Evolutionary conservation across 768 basidiomycete species (phyloP).

Genomic region (Suillus variegatus): DNA sequence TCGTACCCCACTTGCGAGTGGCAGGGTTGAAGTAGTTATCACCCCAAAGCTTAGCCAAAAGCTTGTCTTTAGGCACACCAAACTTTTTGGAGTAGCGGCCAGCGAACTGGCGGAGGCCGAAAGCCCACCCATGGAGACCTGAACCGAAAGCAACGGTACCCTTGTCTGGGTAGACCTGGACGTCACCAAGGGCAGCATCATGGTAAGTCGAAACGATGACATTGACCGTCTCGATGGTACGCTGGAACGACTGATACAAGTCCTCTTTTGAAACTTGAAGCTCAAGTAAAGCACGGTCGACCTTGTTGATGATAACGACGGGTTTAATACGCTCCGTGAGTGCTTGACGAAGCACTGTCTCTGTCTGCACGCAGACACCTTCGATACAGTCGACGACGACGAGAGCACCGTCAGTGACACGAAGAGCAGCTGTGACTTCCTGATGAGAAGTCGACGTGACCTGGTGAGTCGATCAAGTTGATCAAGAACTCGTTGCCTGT

Average conservation of each 20-base stretch:
- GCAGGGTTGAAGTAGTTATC: slow-evolving; percentile 99
- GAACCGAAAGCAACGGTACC: slow-evolving; percentile 99
- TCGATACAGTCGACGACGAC: slow-evolving; percentile 99
- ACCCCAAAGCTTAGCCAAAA: slow-evolving; percentile 98
- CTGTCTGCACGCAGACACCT: slow-evolving; percentile 99
- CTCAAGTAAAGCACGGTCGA: slow-evolving; percentile 98
- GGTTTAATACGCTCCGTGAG: slow-evolving; percentile 99
- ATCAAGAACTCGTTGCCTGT: slow-evolving; percentile 95
- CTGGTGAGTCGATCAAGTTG: slow-evolving; percentile 99
- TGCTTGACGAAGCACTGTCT: slow-evolving; percentile 97
- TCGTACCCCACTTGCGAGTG: slow-evolving; percentile 95
- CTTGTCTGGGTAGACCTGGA: slow-evolving; percentile 98
- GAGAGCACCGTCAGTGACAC: slow-evolving; percentile 99
- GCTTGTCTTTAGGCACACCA: slow-evolving; percentile 98
- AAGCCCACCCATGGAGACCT: slow-evolving; percentile 99
- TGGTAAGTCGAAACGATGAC: slow-evolving; percentile 98
- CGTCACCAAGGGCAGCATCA: slow-evolving; percentile 92
- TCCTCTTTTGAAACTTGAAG: slow-evolving; percentile 96
- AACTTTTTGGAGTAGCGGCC: slow-evolving; percentile 96
- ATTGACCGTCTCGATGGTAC: slow-evolving; percentile 97
- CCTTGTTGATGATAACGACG: slow-evolving; percentile 99
- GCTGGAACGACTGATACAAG: slow-evolving; percentile 96
- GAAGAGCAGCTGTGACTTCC: slow-evolving; percentile 99
- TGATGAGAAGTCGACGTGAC: slow-evolving; percentile 99
- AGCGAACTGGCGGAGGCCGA: slow-evolving; percentile 98